Conservation (phyloP, 2,329 filamentous ascomycete genomes). For the Colletotrichum camelliae region DNA sequence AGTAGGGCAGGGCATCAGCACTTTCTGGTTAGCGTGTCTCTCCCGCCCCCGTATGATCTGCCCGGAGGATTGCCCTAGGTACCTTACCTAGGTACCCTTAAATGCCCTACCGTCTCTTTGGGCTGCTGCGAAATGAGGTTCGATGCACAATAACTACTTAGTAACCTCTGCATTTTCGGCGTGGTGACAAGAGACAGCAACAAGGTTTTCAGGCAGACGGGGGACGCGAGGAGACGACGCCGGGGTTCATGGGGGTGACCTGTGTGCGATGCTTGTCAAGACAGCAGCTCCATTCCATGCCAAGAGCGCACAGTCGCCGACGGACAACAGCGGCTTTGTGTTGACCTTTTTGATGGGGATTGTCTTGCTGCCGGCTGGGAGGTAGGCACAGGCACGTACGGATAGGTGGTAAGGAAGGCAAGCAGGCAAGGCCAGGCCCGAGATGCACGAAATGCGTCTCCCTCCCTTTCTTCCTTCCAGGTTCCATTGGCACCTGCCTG, state of each 20-base stretch:
- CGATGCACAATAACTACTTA: not conserved
- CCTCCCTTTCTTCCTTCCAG: not conserved
- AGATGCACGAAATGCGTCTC: not conserved
- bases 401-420: not conserved
- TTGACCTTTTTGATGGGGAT: not conserved
- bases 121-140: not conserved
- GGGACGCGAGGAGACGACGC: not conserved
- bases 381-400: not conserved
- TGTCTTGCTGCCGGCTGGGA: not conserved
- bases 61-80: constrained; percentile 3
- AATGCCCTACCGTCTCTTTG: not conserved
- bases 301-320: not conserved
- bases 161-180: not conserved
- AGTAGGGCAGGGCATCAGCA: not conserved
- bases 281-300: not conserved
- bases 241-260: not conserved
- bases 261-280: not conserved
- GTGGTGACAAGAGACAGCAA: not conserved
- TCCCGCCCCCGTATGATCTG: constrained; percentile 19
- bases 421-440: not conserved
- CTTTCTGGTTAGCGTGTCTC: constrained; percentile 2
- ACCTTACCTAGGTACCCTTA: not conserved
- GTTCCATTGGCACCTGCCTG: not conserved
- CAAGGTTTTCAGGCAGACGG: constrained; percentile 21
- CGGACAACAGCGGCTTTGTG: not conserved